Evolutionary conservation across 2,329 filamentous ascomycete genomes (phyloP).

Genomic region (Colletotrichum musae): DNA sequence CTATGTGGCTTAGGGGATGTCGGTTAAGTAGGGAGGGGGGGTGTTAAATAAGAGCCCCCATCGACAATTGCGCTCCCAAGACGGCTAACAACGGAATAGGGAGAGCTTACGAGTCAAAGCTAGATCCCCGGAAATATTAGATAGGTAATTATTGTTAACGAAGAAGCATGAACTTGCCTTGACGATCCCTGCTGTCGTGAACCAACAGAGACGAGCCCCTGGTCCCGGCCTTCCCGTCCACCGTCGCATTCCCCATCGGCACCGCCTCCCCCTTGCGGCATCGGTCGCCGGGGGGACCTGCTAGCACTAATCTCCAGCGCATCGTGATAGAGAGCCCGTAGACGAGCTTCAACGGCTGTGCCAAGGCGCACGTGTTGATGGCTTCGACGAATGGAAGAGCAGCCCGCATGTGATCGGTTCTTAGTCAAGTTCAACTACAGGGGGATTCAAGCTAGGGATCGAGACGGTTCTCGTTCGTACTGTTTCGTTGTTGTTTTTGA

Average conservation of each 20-base stretch:
- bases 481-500: no score
- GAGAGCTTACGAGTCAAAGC: no score
- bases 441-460: no score
- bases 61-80: not conserved
- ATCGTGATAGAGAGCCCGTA: not conserved
- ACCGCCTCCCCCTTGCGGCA: slow-evolving; percentile 27
- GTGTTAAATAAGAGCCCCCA: no score
- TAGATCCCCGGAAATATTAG: not conserved
- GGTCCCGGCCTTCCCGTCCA: slow-evolving; percentile 23
- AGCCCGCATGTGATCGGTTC: not conserved
- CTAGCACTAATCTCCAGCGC: slow-evolving; percentile 1
- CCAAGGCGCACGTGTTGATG: slow-evolving; percentile 28
- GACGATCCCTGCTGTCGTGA: not conserved
- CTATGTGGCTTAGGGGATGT: no score
- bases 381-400: slow-evolving; percentile 12
- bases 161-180: slow-evolving; percentile 5
- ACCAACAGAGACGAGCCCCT: slow-evolving; percentile 10
- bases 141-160: not conserved
- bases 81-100: not conserved
- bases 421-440: no score
- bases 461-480: no score
- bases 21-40: no score
- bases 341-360: not conserved
- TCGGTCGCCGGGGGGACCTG: not conserved
- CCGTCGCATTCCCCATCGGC: slow-evolving; percentile 25